Conservation (phyloP, 2,329 filamentous ascomycete genomes). For the Fusarium gaditjirri region DNA sequence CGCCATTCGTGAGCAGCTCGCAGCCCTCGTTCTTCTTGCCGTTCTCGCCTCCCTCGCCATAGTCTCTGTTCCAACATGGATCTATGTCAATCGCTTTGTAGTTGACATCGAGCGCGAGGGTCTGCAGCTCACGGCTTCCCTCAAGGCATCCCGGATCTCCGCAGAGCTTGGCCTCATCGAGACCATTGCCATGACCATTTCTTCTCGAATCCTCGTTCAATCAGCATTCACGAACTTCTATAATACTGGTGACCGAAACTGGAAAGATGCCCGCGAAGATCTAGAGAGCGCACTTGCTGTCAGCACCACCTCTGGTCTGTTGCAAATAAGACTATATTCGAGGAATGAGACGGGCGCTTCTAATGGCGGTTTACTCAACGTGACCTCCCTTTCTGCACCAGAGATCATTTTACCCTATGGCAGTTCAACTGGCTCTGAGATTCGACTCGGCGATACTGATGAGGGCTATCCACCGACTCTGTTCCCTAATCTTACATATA, state of each 20-base stretch:
- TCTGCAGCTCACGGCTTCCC: constrained; percentile 81
- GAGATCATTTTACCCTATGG: constrained; percentile 71
- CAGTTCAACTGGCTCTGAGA: constrained; percentile 65
- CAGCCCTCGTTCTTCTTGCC: constrained; percentile 78
- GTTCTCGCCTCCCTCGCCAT: constrained; percentile 80
- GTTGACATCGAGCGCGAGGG: constrained; percentile 65
- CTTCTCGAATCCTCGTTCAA: constrained; percentile 73
- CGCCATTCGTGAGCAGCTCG: constrained; percentile 88
- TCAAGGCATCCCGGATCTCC: constrained; percentile 85
- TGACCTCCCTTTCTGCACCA: constrained; percentile 63
- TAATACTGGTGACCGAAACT: constrained; percentile 63
- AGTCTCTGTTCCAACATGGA: constrained; percentile 79
- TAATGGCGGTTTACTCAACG: constrained; percentile 68
- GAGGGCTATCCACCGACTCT: constrained; percentile 77
- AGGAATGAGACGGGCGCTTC: constrained; percentile 68
- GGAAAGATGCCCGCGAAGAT: constrained; percentile 70
- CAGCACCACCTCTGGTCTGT: constrained; percentile 65
- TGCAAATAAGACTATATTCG: constrained; percentile 80
- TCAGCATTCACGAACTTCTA: constrained; percentile 63
- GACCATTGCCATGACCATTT: constrained; percentile 76
- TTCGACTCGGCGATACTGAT: constrained; percentile 69
- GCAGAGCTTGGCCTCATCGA: constrained; percentile 83
- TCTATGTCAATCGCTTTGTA: constrained; percentile 67
- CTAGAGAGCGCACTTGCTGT: constrained; percentile 75
- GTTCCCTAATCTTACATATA: constrained; percentile 83